Evolutionary conservation across 139 green algal genomes (phyloP).

Genomic region (Gonium pectorale): DNA sequence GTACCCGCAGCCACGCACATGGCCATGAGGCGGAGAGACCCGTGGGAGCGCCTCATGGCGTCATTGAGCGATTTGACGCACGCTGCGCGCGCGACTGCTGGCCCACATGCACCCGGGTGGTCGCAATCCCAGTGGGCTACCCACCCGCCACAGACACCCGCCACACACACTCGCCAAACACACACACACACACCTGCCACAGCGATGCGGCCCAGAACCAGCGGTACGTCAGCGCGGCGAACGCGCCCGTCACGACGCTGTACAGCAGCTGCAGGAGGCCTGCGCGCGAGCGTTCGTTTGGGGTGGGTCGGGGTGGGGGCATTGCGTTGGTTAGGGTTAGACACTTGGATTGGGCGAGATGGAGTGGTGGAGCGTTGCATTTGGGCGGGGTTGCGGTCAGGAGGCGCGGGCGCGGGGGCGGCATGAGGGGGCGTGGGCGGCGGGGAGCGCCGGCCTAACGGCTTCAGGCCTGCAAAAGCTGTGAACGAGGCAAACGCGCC

Average conservation of each 20-base stretch:
- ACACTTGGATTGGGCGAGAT: neutral
- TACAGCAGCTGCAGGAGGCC: conserved; percentile 46
- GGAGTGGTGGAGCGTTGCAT: too few relatives aligned
- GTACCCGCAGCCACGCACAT: too few relatives aligned
- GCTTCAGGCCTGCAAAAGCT: neutral
- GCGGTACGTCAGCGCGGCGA: conserved; percentile 30
- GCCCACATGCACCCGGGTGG: too few relatives aligned
- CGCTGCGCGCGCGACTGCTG: too few relatives aligned
- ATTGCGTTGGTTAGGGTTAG: neutral
- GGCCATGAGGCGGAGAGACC: too few relatives aligned
- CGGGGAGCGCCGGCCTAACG: neutral
- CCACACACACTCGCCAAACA: too few relatives aligned
- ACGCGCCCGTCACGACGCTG: neutral
- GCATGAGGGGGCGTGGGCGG: neutral
- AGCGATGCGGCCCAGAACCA: neutral
- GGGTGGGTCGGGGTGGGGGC: neutral
- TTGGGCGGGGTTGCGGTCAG: neutral
- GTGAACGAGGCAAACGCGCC: neutral
- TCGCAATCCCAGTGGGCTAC: too few relatives aligned
- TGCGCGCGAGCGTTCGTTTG: neutral
- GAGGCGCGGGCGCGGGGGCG: neutral
- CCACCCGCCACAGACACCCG: neutral
- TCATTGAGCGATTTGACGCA: too few relatives aligned
- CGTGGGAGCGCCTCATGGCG: too few relatives aligned
- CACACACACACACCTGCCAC: conserved; percentile 36